phyloP scores from a whole-genome alignment of 108 stramenopile genomes.

The Nitzschia sp. region DNA sequence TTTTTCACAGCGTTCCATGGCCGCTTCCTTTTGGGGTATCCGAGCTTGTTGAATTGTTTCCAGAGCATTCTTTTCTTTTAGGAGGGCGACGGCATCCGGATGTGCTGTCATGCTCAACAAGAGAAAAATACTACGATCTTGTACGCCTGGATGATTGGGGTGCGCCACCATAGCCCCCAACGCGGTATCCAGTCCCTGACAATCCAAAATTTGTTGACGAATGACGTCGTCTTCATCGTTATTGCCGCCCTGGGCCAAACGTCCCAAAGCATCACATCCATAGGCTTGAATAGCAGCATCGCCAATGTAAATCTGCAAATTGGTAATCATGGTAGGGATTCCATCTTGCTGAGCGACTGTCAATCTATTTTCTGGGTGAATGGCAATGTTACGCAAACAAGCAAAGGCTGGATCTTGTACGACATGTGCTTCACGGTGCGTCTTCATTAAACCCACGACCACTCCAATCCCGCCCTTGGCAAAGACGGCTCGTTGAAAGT shows the following conservation, averaged over 20 bases:
- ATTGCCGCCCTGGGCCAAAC: constrained; percentile 18
- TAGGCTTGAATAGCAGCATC: constrained; percentile 41
- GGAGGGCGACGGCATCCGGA: constrained; percentile 6
- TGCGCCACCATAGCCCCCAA: constrained; percentile 25
- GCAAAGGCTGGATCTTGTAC: constrained; percentile 43
- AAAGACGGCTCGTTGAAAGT: constrained; percentile 43
- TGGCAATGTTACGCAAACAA: constrained; percentile 33
- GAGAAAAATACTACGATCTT: constrained; percentile 29
- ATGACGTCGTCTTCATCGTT: not conserved
- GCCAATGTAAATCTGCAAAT: constrained; percentile 19
- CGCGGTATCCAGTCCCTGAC: constrained; percentile 12
- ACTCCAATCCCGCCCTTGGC: constrained; percentile 42
- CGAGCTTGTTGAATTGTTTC: constrained; percentile 16
- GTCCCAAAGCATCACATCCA: constrained; percentile 39
- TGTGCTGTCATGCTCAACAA: constrained; percentile 20
- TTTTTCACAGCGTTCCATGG: constrained; percentile 22
- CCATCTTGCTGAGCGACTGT: constrained; percentile 23
- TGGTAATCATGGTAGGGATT: constrained; percentile 21
- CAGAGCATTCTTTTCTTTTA: constrained; percentile 6
- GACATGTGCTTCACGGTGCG: constrained; percentile 26
- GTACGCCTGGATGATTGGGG: constrained; percentile 31
- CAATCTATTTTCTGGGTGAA: constrained; percentile 36
- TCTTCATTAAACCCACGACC: constrained; percentile 28
- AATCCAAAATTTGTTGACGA: not conserved
- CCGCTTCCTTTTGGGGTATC: constrained; percentile 26